These are phyloP conservation scores for Coemansia sp. DNA, from an alignment of 192 early-diverging fungal species.

Conservation along the genomic window DNA sequence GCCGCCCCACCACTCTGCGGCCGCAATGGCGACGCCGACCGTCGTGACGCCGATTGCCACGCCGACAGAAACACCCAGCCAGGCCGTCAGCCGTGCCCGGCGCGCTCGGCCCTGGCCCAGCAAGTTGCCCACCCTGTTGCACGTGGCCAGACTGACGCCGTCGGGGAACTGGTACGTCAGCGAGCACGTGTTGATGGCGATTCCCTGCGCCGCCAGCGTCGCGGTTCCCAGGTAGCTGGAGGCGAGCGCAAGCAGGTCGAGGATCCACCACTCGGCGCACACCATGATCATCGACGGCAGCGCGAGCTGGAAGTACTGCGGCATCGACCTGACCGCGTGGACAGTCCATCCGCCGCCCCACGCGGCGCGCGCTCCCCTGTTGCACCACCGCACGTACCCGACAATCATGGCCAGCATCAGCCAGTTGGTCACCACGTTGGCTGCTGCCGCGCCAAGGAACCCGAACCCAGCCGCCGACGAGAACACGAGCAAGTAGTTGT, in stretches of 20 bases:
- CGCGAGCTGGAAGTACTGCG: constrained; percentile 63
- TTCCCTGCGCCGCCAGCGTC: constrained; percentile 60
- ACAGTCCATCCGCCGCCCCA: constrained; percentile 71
- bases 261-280: constrained; percentile 66
- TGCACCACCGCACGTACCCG: constrained; percentile 52
- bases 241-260: constrained; percentile 50
- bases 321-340: constrained; percentile 35
- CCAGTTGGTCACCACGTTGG: constrained; percentile 63
- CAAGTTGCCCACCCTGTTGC: constrained; percentile 59
- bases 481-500: constrained; percentile 46
- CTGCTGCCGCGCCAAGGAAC: constrained; percentile 68
- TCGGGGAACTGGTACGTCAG: constrained; percentile 58
- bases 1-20: constrained; percentile 49
- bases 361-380: constrained; percentile 55
- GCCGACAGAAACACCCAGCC: constrained; percentile 28
- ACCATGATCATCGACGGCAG: constrained; percentile 74
- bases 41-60: constrained; percentile 18
- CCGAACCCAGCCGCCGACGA: constrained; percentile 55
- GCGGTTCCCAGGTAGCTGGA: constrained; percentile 61
- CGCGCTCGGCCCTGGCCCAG: constrained; percentile 46
- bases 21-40: constrained; percentile 24
- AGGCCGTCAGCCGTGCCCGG: constrained; percentile 35
- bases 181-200: constrained; percentile 59
- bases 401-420: constrained; percentile 52
- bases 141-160: constrained; percentile 57